Evolutionary conservation across 768 basidiomycete genomes (phyloP).

Genomic region (Kwoniella sp.): DNA sequence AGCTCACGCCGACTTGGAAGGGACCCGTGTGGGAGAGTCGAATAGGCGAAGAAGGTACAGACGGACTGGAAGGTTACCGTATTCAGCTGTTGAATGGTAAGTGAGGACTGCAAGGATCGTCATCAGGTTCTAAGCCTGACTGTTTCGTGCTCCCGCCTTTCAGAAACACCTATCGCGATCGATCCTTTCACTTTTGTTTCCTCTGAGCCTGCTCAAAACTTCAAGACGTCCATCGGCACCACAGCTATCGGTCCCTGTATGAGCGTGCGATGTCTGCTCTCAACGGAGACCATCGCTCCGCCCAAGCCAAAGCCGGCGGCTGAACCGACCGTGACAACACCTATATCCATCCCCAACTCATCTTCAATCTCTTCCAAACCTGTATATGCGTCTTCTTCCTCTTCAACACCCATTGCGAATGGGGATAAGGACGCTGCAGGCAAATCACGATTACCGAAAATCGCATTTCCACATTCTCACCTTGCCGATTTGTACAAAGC

Average conservation of each 20-base stretch:
- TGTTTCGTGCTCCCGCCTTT: no score
- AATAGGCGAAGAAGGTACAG: conserved; percentile 69
- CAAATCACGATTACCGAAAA: conserved; percentile 33
- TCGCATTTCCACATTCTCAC: conserved; percentile 42
- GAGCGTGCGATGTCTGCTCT: conserved; percentile 33
- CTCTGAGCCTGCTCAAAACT: conserved; percentile 26
- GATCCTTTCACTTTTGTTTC: conserved; percentile 52
- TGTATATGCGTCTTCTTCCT: background rate
- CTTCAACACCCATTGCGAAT: conserved; percentile 2
- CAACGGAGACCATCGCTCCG: conserved; percentile 17
- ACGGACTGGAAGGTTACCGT: conserved; percentile 71
- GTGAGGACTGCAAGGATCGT: conserved; percentile 32
- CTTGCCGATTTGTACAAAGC: conserved; percentile 43
- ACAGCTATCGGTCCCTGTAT: conserved; percentile 27
- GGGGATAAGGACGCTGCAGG: conserved; percentile 1
- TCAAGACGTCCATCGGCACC: conserved; percentile 34
- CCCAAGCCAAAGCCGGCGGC: conserved; percentile 4
- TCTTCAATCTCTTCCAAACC: conserved; percentile 11
- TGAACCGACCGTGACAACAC: background rate
- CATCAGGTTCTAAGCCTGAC: no score
- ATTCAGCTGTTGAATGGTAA: conserved; percentile 84
- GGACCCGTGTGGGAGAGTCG: conserved; percentile 78
- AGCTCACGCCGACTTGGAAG: conserved; percentile 75
- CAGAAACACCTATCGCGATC: conserved; percentile 48
- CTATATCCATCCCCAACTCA: conserved; percentile 8